phyloP scores from a whole-genome alignment of 345 rosid genomes.

The Brassica rapa region DNA sequence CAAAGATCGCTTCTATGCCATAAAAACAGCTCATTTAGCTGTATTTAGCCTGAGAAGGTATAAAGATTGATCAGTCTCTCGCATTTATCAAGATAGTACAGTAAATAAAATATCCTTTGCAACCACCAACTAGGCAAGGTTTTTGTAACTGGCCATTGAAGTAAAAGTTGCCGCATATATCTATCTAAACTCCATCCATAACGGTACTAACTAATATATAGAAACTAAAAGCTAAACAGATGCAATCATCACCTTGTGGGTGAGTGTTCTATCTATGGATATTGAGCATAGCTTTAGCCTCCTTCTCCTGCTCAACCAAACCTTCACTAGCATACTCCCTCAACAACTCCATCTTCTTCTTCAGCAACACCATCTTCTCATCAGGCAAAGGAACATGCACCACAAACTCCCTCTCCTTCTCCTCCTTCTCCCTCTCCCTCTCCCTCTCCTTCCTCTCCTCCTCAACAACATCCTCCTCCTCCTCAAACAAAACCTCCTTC shows the following conservation, averaged over 20 bases:
- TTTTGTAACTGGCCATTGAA: not conserved
- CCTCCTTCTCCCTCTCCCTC: constrained; percentile 55
- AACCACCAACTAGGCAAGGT: not conserved
- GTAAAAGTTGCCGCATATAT: not conserved
- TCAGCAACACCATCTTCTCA: constrained; percentile 86
- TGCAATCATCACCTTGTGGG: not conserved
- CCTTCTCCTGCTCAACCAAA: constrained; percentile 75
- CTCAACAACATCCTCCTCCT: constrained; percentile 85
- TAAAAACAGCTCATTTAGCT: not conserved
- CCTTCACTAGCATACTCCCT: constrained; percentile 70
- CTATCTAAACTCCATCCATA: not conserved
- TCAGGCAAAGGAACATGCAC: constrained; percentile 89
- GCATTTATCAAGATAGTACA: not conserved
- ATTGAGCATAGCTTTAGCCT: constrained; percentile 87
- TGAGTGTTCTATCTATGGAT: constrained; percentile 55
- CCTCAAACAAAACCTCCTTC: constrained; percentile 76
- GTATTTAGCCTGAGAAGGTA: constrained; percentile 4
- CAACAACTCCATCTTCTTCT: constrained; percentile 87
- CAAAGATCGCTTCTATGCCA: not conserved
- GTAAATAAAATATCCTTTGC: not conserved
- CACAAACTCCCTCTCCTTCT: constrained; percentile 77
- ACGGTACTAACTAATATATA: not conserved
- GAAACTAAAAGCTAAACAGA: not conserved
- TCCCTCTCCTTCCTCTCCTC: constrained; percentile 55
- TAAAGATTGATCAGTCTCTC: constrained; percentile 16